Evolutionary conservation across 352 stramenopile genomes (phyloP), one percentile per base, ranked within the genome.

Genomic region (Phytophthora gonapodyides): DNA sequence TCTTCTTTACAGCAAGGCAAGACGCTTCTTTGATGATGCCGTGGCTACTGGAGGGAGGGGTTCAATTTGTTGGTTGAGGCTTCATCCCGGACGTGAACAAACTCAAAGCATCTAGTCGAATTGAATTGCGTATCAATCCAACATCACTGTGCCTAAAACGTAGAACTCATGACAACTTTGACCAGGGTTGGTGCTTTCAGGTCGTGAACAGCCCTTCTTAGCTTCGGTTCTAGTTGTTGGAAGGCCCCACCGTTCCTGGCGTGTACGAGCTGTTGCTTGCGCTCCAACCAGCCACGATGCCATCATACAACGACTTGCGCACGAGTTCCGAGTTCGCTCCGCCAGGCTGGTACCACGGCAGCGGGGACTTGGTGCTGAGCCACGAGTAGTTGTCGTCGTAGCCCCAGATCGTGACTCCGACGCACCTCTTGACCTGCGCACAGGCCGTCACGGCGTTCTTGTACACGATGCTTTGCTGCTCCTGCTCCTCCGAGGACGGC

Each of bases 371-470:
- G 1, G 38, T 59, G 16, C 42, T 63, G 37, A 73, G 51, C 65
- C 65, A 73, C 60, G 65, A 62, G 43, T 73, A 73, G 35, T 60
- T 57, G 61, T 73, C 65, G 11, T 38, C 49, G 33, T 61, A 65
- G 17, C 56, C 61, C 61, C 61, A 69, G 34, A 69, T 65, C 35
- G 61, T 69, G n/a, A 69, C 61, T 21, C 65, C 65, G 13, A 73
- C 60, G n/a, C 65, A 73, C 31, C 27, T 27, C 17, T 60, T 51
- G 36, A 73, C 61, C 35, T 73, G 47, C 11, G 59, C 62, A 24
- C 65, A 73, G 15, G 60, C 65, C 5, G 65, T 49, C 21, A 73
- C 21, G 1, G 65, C 57, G 44, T 66, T 69, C 19, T 52, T 60
- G 49, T 73, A 69, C 5, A 67, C 35, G 7, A 54, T 46, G 3